Evolutionary conservation across 1,139 yeast species (phyloP).

Genomic region (Pneumocystis canis): DNA sequence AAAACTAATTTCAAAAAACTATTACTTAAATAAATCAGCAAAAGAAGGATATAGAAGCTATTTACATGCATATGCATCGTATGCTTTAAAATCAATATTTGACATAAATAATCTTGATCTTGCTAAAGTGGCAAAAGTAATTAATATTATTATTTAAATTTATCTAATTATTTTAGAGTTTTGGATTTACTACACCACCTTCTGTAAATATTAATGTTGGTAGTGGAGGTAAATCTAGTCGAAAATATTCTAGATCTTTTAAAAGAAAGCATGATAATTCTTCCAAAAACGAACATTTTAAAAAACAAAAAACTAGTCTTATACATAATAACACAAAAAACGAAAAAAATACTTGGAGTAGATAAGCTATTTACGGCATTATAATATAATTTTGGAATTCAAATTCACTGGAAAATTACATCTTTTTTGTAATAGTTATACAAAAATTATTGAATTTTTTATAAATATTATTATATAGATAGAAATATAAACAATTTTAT

Average conservation of each 20-base stretch:
- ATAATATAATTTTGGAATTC: not conserved
- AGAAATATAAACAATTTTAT: no score
- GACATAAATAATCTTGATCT: slow-evolving; percentile 89
- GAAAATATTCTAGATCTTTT: not conserved
- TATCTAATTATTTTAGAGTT: slow-evolving; percentile 19
- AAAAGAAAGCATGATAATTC: not conserved
- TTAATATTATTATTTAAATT: not conserved
- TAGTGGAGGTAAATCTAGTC: not conserved
- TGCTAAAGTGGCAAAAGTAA: slow-evolving; percentile 80
- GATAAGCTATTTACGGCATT: not conserved
- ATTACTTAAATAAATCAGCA: slow-evolving; percentile 88
- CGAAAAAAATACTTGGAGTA: not conserved
- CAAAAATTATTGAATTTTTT: not conserved
- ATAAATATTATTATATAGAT: no score
- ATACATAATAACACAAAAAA: not conserved
- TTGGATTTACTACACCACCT: slow-evolving; percentile 85
- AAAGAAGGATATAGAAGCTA: slow-evolving; percentile 95
- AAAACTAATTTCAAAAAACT: slow-evolving; percentile 79
- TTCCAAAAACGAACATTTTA: not conserved
- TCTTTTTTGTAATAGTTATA: no score
- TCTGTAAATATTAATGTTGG: slow-evolving; percentile 93
- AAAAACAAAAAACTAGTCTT: not conserved
- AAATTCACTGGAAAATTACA: not conserved
- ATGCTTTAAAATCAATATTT: slow-evolving; percentile 86
- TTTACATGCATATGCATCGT: slow-evolving; percentile 92